Evolutionary conservation across 768 basidiomycete genomes (phyloP).

Genomic region (Rhodotorula babjevae): DNA sequence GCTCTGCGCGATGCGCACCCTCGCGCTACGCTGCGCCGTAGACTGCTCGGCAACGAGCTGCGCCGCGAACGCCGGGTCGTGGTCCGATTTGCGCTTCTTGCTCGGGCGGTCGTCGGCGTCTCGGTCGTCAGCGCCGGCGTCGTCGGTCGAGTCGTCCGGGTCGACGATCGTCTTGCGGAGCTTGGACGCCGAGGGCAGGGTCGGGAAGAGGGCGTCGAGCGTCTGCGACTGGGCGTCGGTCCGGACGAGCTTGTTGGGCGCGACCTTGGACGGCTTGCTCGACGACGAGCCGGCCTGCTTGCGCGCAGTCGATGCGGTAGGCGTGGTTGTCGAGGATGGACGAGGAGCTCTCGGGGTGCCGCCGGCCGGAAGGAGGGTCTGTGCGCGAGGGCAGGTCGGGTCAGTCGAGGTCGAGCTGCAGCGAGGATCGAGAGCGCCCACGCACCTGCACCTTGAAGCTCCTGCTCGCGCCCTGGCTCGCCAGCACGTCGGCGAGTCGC

Average conservation of each 20-base stretch:
- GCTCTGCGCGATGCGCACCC: constrained; percentile 61
- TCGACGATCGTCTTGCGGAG: constrained; percentile 53
- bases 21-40: constrained; percentile 20
- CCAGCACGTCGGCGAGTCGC: constrained; percentile 62
- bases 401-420: neutral
- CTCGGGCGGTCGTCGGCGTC: neutral
- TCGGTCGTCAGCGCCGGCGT: neutral
- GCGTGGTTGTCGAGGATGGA: neutral
- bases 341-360: neutral
- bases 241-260: constrained; percentile 72
- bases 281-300: neutral
- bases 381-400: neutral
- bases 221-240: constrained; percentile 82
- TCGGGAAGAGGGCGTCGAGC: constrained; percentile 88
- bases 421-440: neutral
- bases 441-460: constrained; percentile 51
- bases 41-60: constrained; percentile 34
- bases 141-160: constrained; percentile 41
- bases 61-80: constrained; percentile 30
- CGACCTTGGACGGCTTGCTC: constrained; percentile 3
- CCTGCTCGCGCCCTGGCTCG: constrained; percentile 50
- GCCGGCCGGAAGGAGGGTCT: constrained; percentile 47
- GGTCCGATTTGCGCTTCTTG: constrained; percentile 18
- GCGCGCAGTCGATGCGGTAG: constrained; percentile 1
- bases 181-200: constrained; percentile 55